These are phyloP conservation scores for Botrytis deweyae DNA, from an alignment of 2,329 filamentous ascomycete genomes.

Conservation along the genomic window DNA sequence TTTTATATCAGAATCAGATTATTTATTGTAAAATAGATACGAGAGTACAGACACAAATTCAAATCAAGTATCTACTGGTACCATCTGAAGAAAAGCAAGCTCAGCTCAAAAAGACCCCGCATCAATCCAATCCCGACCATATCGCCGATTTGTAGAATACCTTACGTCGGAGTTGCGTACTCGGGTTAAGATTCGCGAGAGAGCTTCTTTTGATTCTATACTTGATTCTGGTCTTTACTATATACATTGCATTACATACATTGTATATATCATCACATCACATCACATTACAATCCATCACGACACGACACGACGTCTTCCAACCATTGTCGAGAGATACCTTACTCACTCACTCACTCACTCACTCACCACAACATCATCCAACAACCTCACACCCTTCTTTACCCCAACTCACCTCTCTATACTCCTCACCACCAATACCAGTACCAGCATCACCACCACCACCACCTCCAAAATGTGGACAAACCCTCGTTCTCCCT, in stretches of 20 bases:
- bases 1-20: not conserved
- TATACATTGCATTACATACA: not conserved
- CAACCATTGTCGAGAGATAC: not conserved
- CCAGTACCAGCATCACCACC: not conserved
- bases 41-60: not conserved
- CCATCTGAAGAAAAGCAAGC: not conserved
- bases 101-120: slow-evolving; percentile 8
- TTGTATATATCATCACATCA: not conserved
- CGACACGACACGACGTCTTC: not conserved
- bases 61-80: not conserved
- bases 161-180: slow-evolving; percentile 9
- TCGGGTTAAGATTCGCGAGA: slow-evolving; percentile 6
- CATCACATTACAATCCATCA: no score
- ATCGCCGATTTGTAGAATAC: slow-evolving; percentile 5
- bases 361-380: not conserved
- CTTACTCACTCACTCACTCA: not conserved
- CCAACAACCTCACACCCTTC: not conserved
- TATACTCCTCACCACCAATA: not conserved
- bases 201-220: not conserved
- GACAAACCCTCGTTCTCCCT: slow-evolving; percentile 7
- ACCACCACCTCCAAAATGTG: not conserved
- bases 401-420: not conserved
- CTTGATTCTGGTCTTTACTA: not conserved
- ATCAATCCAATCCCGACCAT: not conserved
- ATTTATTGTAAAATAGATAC: not conserved